Conservation (phyloP, 2,329 filamentous ascomycete genomes). For the Aspergillus udagawae region DNA sequence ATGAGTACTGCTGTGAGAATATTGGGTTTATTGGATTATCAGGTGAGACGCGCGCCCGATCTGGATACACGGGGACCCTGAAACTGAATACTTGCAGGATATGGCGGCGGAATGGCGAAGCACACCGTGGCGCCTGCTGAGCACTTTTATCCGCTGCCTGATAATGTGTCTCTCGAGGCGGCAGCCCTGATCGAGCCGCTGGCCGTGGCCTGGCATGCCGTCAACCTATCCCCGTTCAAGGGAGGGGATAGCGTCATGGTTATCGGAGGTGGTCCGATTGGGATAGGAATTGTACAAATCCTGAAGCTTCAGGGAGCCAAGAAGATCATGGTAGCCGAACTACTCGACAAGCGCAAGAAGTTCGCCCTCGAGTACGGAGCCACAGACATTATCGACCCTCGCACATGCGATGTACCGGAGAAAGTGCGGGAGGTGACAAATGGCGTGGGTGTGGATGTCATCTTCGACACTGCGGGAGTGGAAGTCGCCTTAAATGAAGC, state of each 20-base stretch:
- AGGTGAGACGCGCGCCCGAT: constrained; percentile 16
- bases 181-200: constrained; percentile 60
- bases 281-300: constrained; percentile 57
- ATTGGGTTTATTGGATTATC: constrained; percentile 53
- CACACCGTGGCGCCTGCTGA: constrained; percentile 22
- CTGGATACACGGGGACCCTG: too few relatives aligned
- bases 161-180: constrained; percentile 40
- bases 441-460: constrained; percentile 50
- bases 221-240: constrained; percentile 47
- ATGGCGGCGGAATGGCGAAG: constrained; percentile 26
- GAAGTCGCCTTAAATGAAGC: constrained; percentile 46
- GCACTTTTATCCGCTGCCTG: constrained; percentile 23
- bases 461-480: constrained; percentile 61
- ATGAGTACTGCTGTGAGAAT: constrained; percentile 59
- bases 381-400: constrained; percentile 51
- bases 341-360: constrained; percentile 48
- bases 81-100: constrained; percentile 12
- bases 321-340: constrained; percentile 56
- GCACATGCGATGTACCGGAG: constrained; percentile 43
- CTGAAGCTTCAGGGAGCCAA: constrained; percentile 51
- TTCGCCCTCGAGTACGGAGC: constrained; percentile 55
- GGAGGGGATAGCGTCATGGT: constrained; percentile 50
- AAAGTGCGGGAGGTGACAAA: constrained; percentile 46
- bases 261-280: constrained; percentile 61
- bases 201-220: constrained; percentile 62